A percentile compares a stretch with the other conserved stretches of the same genome.
phyloP scores from a whole-genome alignment of 805 yeast genomes.

The Nakazawaea ishiwadae region DNA sequence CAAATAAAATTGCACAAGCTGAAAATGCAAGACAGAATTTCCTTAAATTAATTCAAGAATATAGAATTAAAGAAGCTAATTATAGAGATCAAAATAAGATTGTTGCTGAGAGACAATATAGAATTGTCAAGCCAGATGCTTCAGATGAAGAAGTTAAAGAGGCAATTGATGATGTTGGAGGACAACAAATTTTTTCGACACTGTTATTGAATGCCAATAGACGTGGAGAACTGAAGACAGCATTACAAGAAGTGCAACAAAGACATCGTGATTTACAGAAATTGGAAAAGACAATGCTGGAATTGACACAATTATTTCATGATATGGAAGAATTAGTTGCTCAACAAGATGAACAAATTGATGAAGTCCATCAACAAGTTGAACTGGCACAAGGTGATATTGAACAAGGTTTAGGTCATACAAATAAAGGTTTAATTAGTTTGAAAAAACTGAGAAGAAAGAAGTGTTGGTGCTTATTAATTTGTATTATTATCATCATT shows the following conservation, averaged over 20 bases:
- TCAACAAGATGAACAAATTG: constrained; percentile 88
- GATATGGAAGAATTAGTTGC: constrained; percentile 96
- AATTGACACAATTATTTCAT: constrained; percentile 87
- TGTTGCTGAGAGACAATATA: constrained; percentile 90
- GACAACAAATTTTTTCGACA: constrained; percentile 91
- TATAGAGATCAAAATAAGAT: constrained; percentile 79
- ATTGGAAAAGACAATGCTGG: constrained; percentile 94
- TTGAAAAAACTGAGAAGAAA: constrained; percentile 90
- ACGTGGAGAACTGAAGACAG: constrained; percentile 93
- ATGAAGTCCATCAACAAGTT: constrained; percentile 77
- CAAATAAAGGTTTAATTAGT: constrained; percentile 80
- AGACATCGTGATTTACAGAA: constrained; percentile 93
- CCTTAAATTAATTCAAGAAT: constrained; percentile 80
- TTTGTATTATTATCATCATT: constrained; percentile 51
- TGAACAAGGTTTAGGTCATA: constrained; percentile 92
- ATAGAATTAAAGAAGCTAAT: constrained; percentile 80
- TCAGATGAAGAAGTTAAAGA: constrained; percentile 78
- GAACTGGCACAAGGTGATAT: constrained; percentile 82
- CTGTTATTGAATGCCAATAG: constrained; percentile 84
- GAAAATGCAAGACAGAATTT: constrained; percentile 83
- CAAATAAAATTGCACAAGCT: constrained; percentile 84
- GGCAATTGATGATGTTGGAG: constrained; percentile 79
- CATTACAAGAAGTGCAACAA: constrained; percentile 90
- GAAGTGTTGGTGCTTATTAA: constrained; percentile 80
- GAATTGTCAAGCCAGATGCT: constrained; percentile 83